Conservation (phyloP, 2,329 filamentous ascomycete genomes). For the Paradendryphiella salina region DNA sequence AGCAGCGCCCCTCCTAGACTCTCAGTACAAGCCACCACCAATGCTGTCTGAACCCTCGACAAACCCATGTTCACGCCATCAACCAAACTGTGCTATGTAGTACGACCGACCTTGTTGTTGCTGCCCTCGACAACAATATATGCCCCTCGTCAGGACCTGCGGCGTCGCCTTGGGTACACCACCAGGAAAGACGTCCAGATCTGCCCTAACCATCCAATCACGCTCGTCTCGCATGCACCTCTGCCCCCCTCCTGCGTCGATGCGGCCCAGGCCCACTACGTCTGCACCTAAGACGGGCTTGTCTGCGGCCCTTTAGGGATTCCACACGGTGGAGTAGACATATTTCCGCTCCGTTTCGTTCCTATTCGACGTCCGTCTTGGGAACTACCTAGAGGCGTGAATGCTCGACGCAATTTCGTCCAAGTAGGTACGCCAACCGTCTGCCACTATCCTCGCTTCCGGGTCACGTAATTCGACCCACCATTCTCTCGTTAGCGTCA, state of each 20-base stretch:
- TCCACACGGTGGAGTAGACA: constrained; percentile 3
- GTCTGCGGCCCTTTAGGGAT: constrained; percentile 13
- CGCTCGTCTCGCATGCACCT: constrained; percentile 13
- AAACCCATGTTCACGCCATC: constrained; percentile 17
- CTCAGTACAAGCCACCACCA: neutral
- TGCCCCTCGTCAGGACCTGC: constrained; percentile 15
- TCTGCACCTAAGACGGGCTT: constrained; percentile 22
- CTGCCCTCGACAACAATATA: constrained; percentile 9
- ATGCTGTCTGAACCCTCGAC: neutral
- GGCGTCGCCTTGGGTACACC: constrained; percentile 17
- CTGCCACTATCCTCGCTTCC: constrained; percentile 1
- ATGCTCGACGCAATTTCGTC: neutral
- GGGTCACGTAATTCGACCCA: constrained; percentile 15
- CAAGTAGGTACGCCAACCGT: neutral
- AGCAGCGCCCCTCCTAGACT: neutral
- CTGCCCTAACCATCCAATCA: constrained; percentile 24
- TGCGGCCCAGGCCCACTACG: constrained; percentile 31
- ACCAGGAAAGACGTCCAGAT: constrained; percentile 25
- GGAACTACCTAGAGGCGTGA: constrained; percentile 6
- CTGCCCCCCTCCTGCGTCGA: constrained; percentile 14
- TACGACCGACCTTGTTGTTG: constrained; percentile 12
- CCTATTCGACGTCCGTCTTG: constrained; percentile 30
- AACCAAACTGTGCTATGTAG: constrained; percentile 12
- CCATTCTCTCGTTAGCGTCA: constrained; percentile 11
- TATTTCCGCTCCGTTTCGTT: constrained; percentile 21